phyloP scores from a whole-genome alignment of 1,284 basidiomycete genomes.

The Austroboletus novae-zelandiae region DNA sequence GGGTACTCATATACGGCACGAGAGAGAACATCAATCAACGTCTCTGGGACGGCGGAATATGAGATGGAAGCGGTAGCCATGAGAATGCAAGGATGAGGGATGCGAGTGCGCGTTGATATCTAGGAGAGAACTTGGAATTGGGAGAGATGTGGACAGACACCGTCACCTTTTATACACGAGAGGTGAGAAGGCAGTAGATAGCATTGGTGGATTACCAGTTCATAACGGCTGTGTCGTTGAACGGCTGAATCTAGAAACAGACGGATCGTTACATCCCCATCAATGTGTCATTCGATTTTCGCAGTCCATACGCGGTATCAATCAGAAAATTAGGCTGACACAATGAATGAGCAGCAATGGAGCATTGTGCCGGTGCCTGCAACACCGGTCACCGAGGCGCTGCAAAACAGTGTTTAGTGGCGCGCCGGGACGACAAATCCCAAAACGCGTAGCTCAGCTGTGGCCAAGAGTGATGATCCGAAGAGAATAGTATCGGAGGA shows the following conservation, averaged over 20 bases:
- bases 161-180: slow-evolving; percentile 12
- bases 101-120: background rate
- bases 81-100: background rate
- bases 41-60: slow-evolving; percentile 10
- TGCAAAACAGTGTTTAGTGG: no score
- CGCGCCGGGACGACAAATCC: no score
- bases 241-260: background rate
- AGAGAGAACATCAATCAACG: slow-evolving; percentile 24
- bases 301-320: background rate
- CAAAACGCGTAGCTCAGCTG: no score
- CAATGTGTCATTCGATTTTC: no score
- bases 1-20: slow-evolving; percentile 23
- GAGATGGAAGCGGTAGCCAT: slow-evolving; percentile 18
- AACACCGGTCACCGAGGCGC: background rate
- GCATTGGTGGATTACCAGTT: background rate
- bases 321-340: background rate
- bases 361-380: background rate
- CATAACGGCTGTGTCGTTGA: background rate
- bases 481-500: no score
- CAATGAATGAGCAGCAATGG: background rate
- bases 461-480: no score
- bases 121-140: slow-evolving; percentile 1
- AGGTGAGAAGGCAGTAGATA: no score
- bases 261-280: background rate
- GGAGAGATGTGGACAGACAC: background rate